Base-by-base conservation (phyloP, 306 rosid genomes). In the Rosa lucieae region DNA sequence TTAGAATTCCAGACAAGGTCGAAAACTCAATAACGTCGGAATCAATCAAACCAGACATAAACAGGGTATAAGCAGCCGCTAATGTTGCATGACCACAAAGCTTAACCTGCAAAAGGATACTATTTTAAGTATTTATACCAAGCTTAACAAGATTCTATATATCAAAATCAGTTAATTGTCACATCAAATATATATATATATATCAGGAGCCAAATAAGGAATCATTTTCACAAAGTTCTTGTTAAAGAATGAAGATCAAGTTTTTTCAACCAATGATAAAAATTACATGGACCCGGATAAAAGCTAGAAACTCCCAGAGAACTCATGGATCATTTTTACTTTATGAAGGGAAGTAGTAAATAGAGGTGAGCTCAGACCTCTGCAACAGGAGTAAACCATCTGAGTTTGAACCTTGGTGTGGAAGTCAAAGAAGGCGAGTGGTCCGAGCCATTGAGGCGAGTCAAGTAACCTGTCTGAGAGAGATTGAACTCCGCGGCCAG, bases 1-100 rank as follows among this genome's bases (percentile, higher is more conserved):
- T 81, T 81, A 94, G 84, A 63, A 89, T 72, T 55, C 97, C 97
- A 49, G 95, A 91, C 18, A 86, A 82, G 2, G 98, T 89, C 52
- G 55, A 80, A 82, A 91, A 94, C 79, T 91, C 93, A 59, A 92
- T 67, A 18, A 84, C 11, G 68, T 80, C 23, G 43, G 82, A 74
- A 37, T 85, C 80, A 59, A 82, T 87, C 47, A 84, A 75, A 73
- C 90, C 89, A 72, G 85, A 79, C 53, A 88, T 72, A 73, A 89
- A 88, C 44, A 94, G 79, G 5, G 72, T 52, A 75, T 92, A 89
- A 7, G 97, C 83, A 67, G 97, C 89, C 1, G 98, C 98, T 75
- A 91, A 39, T 80, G 98, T 94, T 58, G 92, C 97, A 82, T 91
- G 97, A 47, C 97, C 98, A 77, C 99, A 94, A 73, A 94, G 92